Base-by-base conservation (phyloP, 768 basidiomycete species). In the Termitomyces eurrhizus region DNA sequence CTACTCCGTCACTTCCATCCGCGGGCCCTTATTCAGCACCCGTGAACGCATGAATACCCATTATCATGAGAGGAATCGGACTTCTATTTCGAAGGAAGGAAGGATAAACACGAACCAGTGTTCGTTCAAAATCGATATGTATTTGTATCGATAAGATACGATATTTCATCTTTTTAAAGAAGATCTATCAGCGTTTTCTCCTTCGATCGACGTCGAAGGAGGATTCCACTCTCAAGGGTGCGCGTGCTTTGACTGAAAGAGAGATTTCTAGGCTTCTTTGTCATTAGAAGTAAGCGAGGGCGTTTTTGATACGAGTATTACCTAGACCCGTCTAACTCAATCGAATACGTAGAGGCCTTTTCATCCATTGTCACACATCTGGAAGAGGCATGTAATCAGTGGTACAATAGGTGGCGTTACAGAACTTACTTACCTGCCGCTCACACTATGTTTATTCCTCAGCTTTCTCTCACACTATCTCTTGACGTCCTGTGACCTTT, bases 131-230 rank as follows among this genome's bases (percentile, higher is more conserved):
- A 13, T 26, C 18, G 12, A 29, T 41, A 18, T 29, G 37, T 54
- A 54, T 54, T n/a, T 54, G 39, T 54, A 29, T 41, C 26, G 7
- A 39, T 53, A 39, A 54, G 26, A 54, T 54, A 54, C n/a, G 39
- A 54, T 54, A 41, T 54, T 54, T n/a, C 41, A 29, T 29, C 29
- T 29, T 29, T 39, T n/a, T n/a, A n/a, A 0, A 4, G 24, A 21
- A 6, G n/a, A 21, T 24, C 4, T 3, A 52, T 36, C 13, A 52
- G 33, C 33, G 9, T 51, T n/a, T 6, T 51, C 29, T 32, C 8
- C 21, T 44, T n/a, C 16, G 14, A 42, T 42, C 41, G 7, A 18
- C 14, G 16, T 42, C 16, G 41, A 42, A 1, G 37, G 44, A 45
- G 21, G 4, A 24, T 44, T 9, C 21, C 35, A 35, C 4, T 35